A percentile compares a stretch with the other conserved stretches of the same genome.
These are phyloP conservation scores for Glycine soja DNA, from an alignment of 306 rosid genomes.

Conservation along the genomic window DNA sequence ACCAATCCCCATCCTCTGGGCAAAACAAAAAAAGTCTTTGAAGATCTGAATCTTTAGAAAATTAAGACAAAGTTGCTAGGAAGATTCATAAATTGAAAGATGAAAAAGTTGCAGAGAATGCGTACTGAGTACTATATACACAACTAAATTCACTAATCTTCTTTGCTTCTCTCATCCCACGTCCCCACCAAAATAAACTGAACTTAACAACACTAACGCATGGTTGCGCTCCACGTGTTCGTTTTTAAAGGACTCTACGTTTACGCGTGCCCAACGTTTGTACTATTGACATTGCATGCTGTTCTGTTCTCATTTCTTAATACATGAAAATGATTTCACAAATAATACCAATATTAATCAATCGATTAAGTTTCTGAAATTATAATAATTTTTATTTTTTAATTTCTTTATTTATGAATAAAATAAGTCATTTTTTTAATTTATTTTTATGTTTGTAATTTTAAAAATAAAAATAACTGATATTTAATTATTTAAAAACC, in stretches of 20 bases:
- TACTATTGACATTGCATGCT: not conserved
- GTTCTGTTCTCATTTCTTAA: not conserved
- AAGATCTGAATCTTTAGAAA: too few relatives aligned
- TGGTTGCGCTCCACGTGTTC: too few relatives aligned
- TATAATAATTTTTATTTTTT: too few relatives aligned
- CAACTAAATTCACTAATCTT: not conserved
- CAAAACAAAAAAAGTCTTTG: too few relatives aligned
- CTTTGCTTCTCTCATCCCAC: too few relatives aligned
- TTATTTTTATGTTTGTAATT: too few relatives aligned
- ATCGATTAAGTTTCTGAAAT: not conserved
- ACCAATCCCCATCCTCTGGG: too few relatives aligned
- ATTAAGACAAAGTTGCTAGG: too few relatives aligned
- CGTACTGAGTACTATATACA: not conserved
- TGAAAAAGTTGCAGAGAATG: not conserved
- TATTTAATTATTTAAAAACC: not conserved
- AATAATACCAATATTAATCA: not conserved
- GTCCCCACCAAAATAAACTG: too few relatives aligned
- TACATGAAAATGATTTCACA: not conserved
- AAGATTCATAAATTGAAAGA: not conserved
- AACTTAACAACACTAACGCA: too few relatives aligned
- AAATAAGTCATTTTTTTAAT: too few relatives aligned
- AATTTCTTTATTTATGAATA: too few relatives aligned
- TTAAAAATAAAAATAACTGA: not conserved
- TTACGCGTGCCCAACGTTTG: constrained; percentile 4
- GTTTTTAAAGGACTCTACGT: not conserved